Base-by-base conservation (phyloP, 495 filamentous ascomycete species). In the Astrothelium subdiscretum region DNA sequence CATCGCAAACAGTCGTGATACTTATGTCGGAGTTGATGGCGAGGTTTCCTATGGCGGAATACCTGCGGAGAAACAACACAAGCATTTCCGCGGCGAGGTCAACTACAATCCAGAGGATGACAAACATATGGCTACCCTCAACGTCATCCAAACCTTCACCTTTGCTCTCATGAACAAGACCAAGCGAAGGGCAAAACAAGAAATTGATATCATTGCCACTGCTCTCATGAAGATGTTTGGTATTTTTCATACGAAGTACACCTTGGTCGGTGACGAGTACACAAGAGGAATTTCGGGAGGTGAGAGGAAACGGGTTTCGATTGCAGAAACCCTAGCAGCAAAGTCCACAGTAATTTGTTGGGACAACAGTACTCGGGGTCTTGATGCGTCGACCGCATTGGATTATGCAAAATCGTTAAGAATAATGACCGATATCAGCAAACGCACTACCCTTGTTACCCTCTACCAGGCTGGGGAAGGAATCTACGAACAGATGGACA, bases 21-120 rank as follows among this genome's bases (percentile, higher is more conserved):
- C 75, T 0, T 92, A 85, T 65, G 86, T 86, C 0, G 79, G 76
- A 1, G 86, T 94, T 27, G 74, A 80, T 8, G 90, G 89, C 10
- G 83, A 90, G 4, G 81, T 94, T 31, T 82, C 78, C 24, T 94
- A 92, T 67, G 88, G 88, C 64, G 87, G 88, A 42, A 87, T 92
- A 31, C 80, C 86, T 0, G 83, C 88, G 0, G 77, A 82, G 31
- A 84, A 88, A 64, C 85, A 88, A 67, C 74, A 80, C 52, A 82
- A 83, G 67, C 77, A 81, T 60, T 92, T 89, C 74, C 81, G 87
- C 51, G 88, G 88, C 38, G 88, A 96, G 71, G 86, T 92, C 67
- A 89, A 86, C 68, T 91, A 91, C 71, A 91, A 91, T 67, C 81
- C 80, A 13, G 89, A 94, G 72, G 89, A 94, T 61, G 90, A 95